A percentile compares a stretch with the other conserved stretches of the same genome.
These are phyloP conservation scores for Metschnikowia henanensis DNA, from an alignment of 805 yeast species.

Conservation along the genomic window DNA sequence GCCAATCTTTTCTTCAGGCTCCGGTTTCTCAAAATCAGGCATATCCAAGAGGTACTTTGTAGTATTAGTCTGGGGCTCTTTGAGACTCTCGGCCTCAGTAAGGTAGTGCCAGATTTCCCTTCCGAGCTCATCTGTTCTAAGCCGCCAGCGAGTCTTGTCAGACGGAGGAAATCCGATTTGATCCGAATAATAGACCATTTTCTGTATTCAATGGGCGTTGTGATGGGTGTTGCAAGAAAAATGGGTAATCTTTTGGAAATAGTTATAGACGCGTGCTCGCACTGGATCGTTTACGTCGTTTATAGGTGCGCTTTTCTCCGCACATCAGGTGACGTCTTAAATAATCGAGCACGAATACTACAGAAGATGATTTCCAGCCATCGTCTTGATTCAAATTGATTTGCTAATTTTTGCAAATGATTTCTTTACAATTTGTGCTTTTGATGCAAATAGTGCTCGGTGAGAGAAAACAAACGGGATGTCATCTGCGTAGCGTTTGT, in stretches of 20 bases:
- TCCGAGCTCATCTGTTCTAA: conserved; percentile 69
- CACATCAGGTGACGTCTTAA: no score
- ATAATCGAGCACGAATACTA: no score
- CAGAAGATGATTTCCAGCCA: no score
- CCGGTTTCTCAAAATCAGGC: conserved; percentile 37
- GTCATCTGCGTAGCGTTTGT: no score
- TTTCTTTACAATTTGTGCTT: no score
- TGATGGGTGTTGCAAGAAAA: no score
- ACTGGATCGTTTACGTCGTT: no score
- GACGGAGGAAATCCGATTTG: conserved; percentile 62
- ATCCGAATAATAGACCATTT: conserved; percentile 63
- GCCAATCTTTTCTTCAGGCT: conserved; percentile 34
- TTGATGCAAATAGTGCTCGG: no score
- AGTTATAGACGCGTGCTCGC: no score
- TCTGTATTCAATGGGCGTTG: no score
- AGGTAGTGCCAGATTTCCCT: conserved; percentile 79
- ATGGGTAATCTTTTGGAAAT: neutral
- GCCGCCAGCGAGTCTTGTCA: conserved; percentile 73
- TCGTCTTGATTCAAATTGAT: neutral
- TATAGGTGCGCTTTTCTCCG: neutral
- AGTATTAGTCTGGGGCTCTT: conserved; percentile 52
- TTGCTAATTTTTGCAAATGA: no score
- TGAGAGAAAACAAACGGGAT: no score
- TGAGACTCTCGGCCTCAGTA: conserved; percentile 32
- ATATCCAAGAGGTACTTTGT: conserved; percentile 56